These are phyloP conservation scores for Schizochytrium sp. DNA, from an alignment of 108 stramenopile species.

Conservation along the genomic window DNA sequence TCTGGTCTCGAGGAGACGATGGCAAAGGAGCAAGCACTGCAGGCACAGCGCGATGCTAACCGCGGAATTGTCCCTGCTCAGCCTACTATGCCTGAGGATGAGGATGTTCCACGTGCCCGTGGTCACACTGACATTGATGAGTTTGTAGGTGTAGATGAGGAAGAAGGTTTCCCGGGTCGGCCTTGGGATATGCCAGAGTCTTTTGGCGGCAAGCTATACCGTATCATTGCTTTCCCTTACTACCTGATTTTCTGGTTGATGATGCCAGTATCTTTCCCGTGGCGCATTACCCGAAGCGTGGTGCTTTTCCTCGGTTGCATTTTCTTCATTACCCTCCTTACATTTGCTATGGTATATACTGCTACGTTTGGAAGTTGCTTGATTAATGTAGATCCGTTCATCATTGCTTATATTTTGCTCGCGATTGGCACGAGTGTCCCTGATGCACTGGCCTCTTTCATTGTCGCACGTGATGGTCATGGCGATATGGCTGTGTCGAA, in stretches of 20 bases:
- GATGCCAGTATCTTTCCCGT: slow-evolving; percentile 26
- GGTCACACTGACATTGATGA: not conserved
- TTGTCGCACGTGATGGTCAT: slow-evolving; percentile 63
- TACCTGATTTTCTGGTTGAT: slow-evolving; percentile 45
- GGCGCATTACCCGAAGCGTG: slow-evolving; percentile 52
- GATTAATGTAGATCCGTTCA: slow-evolving; percentile 22
- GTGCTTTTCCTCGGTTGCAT: slow-evolving; percentile 66
- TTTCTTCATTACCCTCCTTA: slow-evolving; percentile 67
- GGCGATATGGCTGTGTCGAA: slow-evolving; percentile 68
- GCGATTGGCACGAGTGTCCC: slow-evolving; percentile 60
- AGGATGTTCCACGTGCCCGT: not conserved
- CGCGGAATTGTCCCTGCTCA: not conserved
- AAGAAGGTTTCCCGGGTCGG: not conserved
- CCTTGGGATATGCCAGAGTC: slow-evolving; percentile 45
- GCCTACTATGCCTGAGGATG: not conserved
- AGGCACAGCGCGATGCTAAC: not conserved
- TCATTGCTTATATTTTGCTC: slow-evolving; percentile 57
- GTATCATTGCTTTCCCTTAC: slow-evolving; percentile 43
- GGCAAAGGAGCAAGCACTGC: not conserved
- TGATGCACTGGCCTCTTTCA: slow-evolving; percentile 19
- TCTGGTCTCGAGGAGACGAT: not conserved
- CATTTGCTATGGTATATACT: slow-evolving; percentile 69
- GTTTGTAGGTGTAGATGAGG: slow-evolving; percentile 14
- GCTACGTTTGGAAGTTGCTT: slow-evolving; percentile 61
- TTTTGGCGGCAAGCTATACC: slow-evolving; percentile 52